Base-by-base conservation (phyloP, 352 stramenopile genomes). In the Globisporangium alternatum region DNA sequence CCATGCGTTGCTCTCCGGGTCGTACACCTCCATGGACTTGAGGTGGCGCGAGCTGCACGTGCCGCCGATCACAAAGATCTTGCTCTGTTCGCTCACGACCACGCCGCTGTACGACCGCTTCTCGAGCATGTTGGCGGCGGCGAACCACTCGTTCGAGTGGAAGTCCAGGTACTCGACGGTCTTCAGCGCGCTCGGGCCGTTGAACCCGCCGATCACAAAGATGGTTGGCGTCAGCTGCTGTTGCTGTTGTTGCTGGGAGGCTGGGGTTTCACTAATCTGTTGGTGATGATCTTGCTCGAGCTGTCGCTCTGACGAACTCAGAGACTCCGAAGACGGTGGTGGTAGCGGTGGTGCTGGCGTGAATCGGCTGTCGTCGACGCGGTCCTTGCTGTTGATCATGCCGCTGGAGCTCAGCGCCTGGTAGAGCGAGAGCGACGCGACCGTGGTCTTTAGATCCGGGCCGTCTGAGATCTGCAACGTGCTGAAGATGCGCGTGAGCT, bases 91-190 rank as follows among this genome's bases (percentile, higher is more conserved):
- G 6, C 76, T 75, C 25, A 86, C 80, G 21, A 72, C 80, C 0
- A 86, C 72, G 19, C 81, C 81, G 49, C 74, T 82, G 70, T 93
- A 90, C 22, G 83, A 89, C 0, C 83, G 81, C 47, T 75, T 67
- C 25, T 75, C 75, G 52, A 71, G 60, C 81, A 93, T 90, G 8
- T 55, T 70, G 0, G 76, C 72, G 10, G 75, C 82, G 5, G 69
- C 31, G 28, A 78, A 80, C 83, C 83, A 93, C 59, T 86, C 70
- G 22, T 77, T 72, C 19, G 67, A 64, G 48, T 89, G 75, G 52
- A 89, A 88, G 49, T 93, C 83, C 6, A 93, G 62, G 51, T 83
- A 87, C 62, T 93, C 83, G 28, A 89, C 74, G 2, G 75, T 76
- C 28, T 80, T 77, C 13, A 90, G 60, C 25, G 81, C 77, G 1